Evolutionary conservation across 495 filamentous ascomycete species (phyloP).

Genomic region (Glonium stellatum): DNA sequence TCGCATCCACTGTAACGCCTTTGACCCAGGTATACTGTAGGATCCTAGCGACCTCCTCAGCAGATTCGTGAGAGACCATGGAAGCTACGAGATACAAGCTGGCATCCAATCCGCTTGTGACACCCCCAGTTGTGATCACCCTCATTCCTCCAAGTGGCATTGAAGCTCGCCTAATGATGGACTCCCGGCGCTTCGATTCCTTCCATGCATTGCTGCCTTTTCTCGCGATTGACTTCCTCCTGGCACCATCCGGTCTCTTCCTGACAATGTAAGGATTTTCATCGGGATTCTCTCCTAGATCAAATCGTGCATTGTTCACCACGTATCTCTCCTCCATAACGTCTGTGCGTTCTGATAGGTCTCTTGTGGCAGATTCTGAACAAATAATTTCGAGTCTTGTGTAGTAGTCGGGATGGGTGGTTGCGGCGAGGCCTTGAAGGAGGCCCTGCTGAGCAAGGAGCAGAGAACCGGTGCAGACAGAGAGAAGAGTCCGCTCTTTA

Average conservation of each 20-base stretch:
- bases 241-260: constrained; percentile 51
- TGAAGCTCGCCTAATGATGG: constrained; percentile 56
- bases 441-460: constrained; percentile 66
- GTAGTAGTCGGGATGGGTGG: constrained; percentile 41
- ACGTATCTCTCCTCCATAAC: constrained; percentile 73
- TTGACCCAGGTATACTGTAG: constrained; percentile 69
- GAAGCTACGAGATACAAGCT: constrained; percentile 69
- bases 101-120: constrained; percentile 72
- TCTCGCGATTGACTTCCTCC: constrained; percentile 55
- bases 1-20: constrained; percentile 61
- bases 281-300: constrained; percentile 62
- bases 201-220: constrained; percentile 70
- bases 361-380: constrained; percentile 53
- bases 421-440: constrained; percentile 61
- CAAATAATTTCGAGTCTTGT: constrained; percentile 58
- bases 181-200: constrained; percentile 57
- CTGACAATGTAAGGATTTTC: constrained; percentile 67
- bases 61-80: constrained; percentile 59
- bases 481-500: constrained; percentile 66
- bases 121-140: constrained; percentile 69
- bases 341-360: constrained; percentile 56
- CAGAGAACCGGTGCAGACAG: constrained; percentile 68
- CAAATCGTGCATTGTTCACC: constrained; percentile 73
- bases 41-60: constrained; percentile 57
- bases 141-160: constrained; percentile 62